A percentile compares a stretch with the other conserved stretches of the same genome.
Conservation (phyloP, 495 filamentous ascomycete species). For the Eremomyces bilateralis region DNA sequence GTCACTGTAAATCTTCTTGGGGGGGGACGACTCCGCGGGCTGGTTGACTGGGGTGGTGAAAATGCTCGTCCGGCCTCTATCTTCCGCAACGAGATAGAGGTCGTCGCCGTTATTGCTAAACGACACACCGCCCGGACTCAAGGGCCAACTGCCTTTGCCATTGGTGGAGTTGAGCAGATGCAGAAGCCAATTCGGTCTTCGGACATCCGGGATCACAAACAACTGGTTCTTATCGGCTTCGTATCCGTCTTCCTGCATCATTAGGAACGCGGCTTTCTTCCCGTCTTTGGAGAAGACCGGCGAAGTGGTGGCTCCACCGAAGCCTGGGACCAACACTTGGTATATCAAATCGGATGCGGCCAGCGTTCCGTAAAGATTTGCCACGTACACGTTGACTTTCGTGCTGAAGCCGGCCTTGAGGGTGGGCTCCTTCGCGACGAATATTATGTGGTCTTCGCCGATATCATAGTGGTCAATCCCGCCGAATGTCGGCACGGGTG, state of each 20-base stretch:
- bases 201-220: conserved; percentile 30
- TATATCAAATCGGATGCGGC: conserved; percentile 7
- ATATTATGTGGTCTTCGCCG: conserved; percentile 37
- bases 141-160: conserved; percentile 12
- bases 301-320: conserved; percentile 49
- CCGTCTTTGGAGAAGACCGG: conserved; percentile 63
- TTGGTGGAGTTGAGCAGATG: conserved; percentile 21
- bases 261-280: conserved; percentile 43
- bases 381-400: conserved; percentile 53
- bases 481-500: conserved; percentile 40
- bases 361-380: conserved; percentile 22
- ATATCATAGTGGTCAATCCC: conserved; percentile 34
- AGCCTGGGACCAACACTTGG: conserved; percentile 24
- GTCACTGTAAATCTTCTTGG: not conserved
- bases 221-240: conserved; percentile 76
- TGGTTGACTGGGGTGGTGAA: conserved; percentile 7
- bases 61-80: conserved; percentile 9
- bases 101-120: conserved; percentile 11
- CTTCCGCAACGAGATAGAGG: conserved; percentile 11
- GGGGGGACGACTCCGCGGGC: not conserved
- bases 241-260: conserved; percentile 52
- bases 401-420: conserved; percentile 63
- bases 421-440: conserved; percentile 67
- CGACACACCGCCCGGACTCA: conserved; percentile 11
- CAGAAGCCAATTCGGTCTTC: conserved; percentile 31